These are phyloP conservation scores for Tilletiopsis washingtonensis DNA, from an alignment of 1,284 basidiomycete genomes.

Conservation along the genomic window DNA sequence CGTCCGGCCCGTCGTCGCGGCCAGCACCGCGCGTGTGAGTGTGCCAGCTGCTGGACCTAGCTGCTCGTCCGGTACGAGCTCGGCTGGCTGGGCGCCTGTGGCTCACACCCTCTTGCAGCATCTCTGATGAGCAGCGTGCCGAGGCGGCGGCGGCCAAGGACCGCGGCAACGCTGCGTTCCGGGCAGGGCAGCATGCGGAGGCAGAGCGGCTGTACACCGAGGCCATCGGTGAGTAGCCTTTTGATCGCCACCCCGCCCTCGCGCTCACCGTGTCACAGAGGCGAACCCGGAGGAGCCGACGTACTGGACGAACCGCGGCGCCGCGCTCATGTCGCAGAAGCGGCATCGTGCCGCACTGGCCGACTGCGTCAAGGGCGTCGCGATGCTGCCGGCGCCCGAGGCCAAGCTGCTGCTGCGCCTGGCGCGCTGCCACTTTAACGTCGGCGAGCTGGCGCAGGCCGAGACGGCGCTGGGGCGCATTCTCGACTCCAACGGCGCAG, in stretches of 20 bases:
- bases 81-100: too few relatives aligned
- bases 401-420: slow-evolving; percentile 35
- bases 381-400: slow-evolving; percentile 53
- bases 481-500: background rate
- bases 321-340: slow-evolving; percentile 73
- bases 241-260: background rate
- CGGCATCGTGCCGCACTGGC: slow-evolving; percentile 64
- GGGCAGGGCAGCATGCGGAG: slow-evolving; percentile 32
- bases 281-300: slow-evolving; percentile 63
- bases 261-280: slow-evolving; percentile 48
- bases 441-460: slow-evolving; percentile 29
- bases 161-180: slow-evolving; percentile 42
- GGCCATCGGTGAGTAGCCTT: slow-evolving; percentile 16
- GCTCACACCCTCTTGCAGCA: too few relatives aligned
- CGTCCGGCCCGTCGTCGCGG: too few relatives aligned
- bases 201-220: slow-evolving; percentile 39
- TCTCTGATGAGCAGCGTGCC: too few relatives aligned
- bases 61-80: too few relatives aligned
- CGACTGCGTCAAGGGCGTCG: slow-evolving; percentile 68
- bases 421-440: slow-evolving; percentile 34
- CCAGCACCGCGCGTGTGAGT: too few relatives aligned
- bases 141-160: slow-evolving; percentile 38
- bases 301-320: slow-evolving; percentile 75
- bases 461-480: slow-evolving; percentile 17
- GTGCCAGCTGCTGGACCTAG: too few relatives aligned